phyloP scores from a whole-genome alignment of 768 basidiomycete genomes.

The Amanita polypyramis region DNA sequence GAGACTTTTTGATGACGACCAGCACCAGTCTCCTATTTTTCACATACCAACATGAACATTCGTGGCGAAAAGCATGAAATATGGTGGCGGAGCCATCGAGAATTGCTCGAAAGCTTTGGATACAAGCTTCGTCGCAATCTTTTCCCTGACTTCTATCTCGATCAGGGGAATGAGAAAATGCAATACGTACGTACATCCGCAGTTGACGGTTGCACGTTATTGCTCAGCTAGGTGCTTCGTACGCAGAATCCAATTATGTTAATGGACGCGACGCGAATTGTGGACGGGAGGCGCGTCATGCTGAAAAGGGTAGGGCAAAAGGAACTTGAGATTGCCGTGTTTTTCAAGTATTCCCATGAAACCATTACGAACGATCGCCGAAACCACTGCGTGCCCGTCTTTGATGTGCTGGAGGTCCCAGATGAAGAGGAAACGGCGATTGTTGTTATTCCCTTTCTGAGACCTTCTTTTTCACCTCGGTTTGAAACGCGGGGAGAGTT shows the following conservation, averaged over 20 bases:
- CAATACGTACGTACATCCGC: background rate
- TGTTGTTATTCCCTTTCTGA: constrained; percentile 23
- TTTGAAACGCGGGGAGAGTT: constrained; percentile 23
- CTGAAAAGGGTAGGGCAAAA: constrained; percentile 19
- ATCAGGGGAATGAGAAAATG: background rate
- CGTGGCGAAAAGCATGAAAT: constrained; percentile 5
- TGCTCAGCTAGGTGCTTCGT: constrained; percentile 1
- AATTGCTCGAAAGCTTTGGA: constrained; percentile 18
- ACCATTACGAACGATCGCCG: constrained; percentile 11
- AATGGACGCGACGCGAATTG: constrained; percentile 22
- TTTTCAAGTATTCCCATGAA: constrained; percentile 12
- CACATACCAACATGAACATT: background rate
- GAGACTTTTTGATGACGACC: too few relatives aligned
- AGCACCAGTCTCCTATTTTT: too few relatives aligned
- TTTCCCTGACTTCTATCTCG: constrained; percentile 18
- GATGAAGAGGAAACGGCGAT: constrained; percentile 12
- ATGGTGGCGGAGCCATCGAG: constrained; percentile 16
- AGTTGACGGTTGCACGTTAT: background rate
- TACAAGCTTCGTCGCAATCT: constrained; percentile 23
- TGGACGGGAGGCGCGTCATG: constrained; percentile 19
- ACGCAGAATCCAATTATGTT: constrained; percentile 1
- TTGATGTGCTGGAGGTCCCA: constrained; percentile 14
- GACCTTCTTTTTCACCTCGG: constrained; percentile 10
- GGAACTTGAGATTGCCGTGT: constrained; percentile 21
- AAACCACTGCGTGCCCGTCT: constrained; percentile 27